Base-by-base conservation (phyloP, 805 yeast genomes). In the Zygotorulaspora florentina region DNA sequence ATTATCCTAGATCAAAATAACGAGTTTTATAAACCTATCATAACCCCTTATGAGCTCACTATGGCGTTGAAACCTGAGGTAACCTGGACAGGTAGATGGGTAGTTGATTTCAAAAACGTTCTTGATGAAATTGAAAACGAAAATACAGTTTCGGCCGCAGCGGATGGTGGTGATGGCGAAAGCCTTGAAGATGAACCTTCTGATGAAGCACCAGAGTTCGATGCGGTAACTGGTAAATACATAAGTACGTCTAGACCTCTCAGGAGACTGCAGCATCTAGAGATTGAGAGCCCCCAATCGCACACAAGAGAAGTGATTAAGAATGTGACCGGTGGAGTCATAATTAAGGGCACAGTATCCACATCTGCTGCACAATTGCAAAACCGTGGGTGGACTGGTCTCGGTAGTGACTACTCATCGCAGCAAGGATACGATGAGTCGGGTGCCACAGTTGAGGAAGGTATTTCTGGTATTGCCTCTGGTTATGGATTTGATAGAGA, bases 21-120 rank as follows among this genome's bases (percentile, higher is more conserved):
- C 51, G 95, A 87, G 49, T 91, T 84, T 61, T 87, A 79, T 69
- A 88, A 83, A 64, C 98, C 98, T 0, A 85, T 93, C 9, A 80
- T 93, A 15, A 93, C 99, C 0, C 98, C 98, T 0, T 91, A 87
- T 65, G 99, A 93, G 64, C 69, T 93, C 34, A 77, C 83, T 39
- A 67, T 91, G 64, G 96, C 98, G 0, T 72, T 93, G 47, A 77
- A 77, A 50, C 80, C 78, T 18, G 88, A 85, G 51, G 73, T 87
- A 17, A 72, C 80, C 1, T 93, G 99, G 99, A 83, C 95, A 0
- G 98, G 98, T 1, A 76, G 85, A 54, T 93, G 99, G 98, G 77
- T 86, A 9, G 80, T 88, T 1, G 93, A 86, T 55, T 89, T 90
- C 65, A 77, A 77, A 33, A 74, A 79, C 2, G 69, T 83, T 3